Percentiles rank a stretch among this genome's conserved stretches.
Evolutionary conservation across 1,284 basidiomycete species (phyloP).

Genomic region (Ganoderma sinense): DNA sequence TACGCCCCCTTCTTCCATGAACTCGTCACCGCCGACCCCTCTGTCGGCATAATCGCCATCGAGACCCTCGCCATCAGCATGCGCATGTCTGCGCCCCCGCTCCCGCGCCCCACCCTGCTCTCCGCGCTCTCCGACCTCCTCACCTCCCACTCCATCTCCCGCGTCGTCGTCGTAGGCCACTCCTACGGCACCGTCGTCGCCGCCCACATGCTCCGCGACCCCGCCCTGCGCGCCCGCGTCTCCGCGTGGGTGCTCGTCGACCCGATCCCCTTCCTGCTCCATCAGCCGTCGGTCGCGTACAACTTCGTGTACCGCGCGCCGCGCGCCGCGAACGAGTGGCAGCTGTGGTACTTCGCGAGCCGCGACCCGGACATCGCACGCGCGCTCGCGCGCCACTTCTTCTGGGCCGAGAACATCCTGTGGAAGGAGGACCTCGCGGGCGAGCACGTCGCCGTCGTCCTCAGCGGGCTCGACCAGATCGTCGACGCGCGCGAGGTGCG

Average conservation of each 20-base stretch:
- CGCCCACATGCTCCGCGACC: conserved; percentile 53
- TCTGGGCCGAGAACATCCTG: conserved; percentile 67
- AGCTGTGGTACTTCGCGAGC: conserved; percentile 73
- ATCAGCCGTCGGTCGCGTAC: conserved; percentile 64
- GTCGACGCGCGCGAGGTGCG: conserved; percentile 58
- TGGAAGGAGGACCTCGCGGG: conserved; percentile 64
- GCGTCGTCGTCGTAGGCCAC: conserved; percentile 59
- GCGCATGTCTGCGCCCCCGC: conserved; percentile 58
- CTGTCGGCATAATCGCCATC: conserved; percentile 61
- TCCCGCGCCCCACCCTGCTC: conserved; percentile 49
- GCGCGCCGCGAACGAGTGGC: conserved; percentile 63
- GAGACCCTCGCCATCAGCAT: conserved; percentile 68
- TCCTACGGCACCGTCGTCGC: conserved; percentile 70
- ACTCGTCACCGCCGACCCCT: conserved; percentile 48
- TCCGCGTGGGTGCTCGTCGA: conserved; percentile 59
- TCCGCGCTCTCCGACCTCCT: conserved; percentile 49
- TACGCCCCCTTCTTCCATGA: conserved; percentile 59
- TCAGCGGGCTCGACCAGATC: conserved; percentile 66
- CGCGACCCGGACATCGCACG: conserved; percentile 68
- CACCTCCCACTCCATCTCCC: conserved; percentile 47
- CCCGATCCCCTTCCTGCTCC: conserved; percentile 69
- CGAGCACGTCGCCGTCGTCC: conserved; percentile 45
- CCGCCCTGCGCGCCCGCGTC: conserved; percentile 43
- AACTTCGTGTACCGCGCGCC: conserved; percentile 72
- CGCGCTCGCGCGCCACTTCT: conserved; percentile 65